A percentile compares a stretch with the other conserved stretches of the same genome.
These are phyloP conservation scores for Aureobasidium zeae DNA, from an alignment of 2,329 filamentous ascomycete genomes.

Conservation along the genomic window DNA sequence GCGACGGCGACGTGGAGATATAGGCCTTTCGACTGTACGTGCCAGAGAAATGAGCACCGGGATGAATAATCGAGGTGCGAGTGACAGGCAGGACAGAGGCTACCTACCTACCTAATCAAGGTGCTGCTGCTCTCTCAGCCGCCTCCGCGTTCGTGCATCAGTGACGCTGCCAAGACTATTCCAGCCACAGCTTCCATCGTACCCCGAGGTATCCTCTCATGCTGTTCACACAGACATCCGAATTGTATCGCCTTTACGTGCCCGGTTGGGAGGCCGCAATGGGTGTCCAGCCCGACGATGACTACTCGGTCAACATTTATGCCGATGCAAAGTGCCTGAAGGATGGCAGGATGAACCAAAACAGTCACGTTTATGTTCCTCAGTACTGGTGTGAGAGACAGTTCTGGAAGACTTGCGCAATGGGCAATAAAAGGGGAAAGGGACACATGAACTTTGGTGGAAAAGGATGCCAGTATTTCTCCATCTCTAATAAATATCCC, in stretches of 20 bases:
- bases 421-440: background rate
- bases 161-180: conserved; percentile 11
- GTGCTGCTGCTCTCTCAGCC: conserved; percentile 2
- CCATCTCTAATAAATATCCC: background rate
- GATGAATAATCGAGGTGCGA: too few relatives aligned
- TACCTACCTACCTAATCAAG: too few relatives aligned
- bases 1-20: too few relatives aligned
- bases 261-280: too few relatives aligned
- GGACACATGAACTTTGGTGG: background rate
- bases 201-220: background rate
- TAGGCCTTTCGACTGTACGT: too few relatives aligned
- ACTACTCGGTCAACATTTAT: background rate
- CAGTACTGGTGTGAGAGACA: background rate
- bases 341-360: background rate
- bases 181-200: background rate
- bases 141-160: conserved; percentile 5
- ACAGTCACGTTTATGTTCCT: background rate
- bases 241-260: too few relatives aligned
- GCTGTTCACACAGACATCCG: background rate
- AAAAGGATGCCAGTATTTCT: background rate
- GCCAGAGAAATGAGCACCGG: too few relatives aligned
- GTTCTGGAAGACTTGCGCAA: background rate
- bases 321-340: background rate
- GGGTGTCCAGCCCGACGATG: too few relatives aligned
- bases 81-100: too few relatives aligned